Evolutionary conservation across 1,284 basidiomycete species (phyloP).

Genomic region (Leccinum fuscescens): DNA sequence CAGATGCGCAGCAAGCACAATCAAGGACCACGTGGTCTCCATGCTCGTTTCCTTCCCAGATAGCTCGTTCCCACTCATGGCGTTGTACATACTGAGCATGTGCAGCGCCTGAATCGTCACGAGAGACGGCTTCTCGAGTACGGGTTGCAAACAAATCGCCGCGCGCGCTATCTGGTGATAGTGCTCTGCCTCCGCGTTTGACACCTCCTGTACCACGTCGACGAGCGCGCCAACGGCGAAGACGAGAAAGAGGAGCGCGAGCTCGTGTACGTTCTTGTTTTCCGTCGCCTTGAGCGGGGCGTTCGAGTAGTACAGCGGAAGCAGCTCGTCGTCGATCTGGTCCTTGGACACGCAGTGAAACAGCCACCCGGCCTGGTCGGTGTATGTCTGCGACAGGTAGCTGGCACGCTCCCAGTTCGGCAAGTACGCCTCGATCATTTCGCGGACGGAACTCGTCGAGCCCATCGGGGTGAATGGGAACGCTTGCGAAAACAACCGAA

Average conservation of each 20-base stretch:
- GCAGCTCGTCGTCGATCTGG: slow-evolving; percentile 55
- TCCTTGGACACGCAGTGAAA: slow-evolving; percentile 48
- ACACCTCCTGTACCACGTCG: slow-evolving; percentile 39
- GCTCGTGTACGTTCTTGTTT: slow-evolving; percentile 48
- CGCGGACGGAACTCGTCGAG: slow-evolving; percentile 42
- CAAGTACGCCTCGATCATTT: slow-evolving; percentile 50
- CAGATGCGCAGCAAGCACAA: slow-evolving; percentile 53
- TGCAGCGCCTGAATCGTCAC: slow-evolving; percentile 65
- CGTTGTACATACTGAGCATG: slow-evolving; percentile 53
- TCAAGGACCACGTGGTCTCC: slow-evolving; percentile 62
- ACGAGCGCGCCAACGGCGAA: slow-evolving; percentile 61
- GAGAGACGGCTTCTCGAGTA: slow-evolving; percentile 64
- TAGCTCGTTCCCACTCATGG: slow-evolving; percentile 44
- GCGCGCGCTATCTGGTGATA: slow-evolving; percentile 61
- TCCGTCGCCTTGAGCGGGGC: slow-evolving; percentile 24
- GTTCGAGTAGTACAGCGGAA: slow-evolving; percentile 42
- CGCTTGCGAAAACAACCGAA: slow-evolving; percentile 53
- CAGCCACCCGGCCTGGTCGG: slow-evolving; percentile 58
- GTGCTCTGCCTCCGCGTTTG: slow-evolving; percentile 50
- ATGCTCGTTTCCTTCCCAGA: slow-evolving; percentile 43
- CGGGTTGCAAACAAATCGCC: slow-evolving; percentile 57
- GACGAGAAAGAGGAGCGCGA: slow-evolving; percentile 61
- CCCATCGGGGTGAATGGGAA: slow-evolving; percentile 68
- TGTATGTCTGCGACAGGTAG: slow-evolving; percentile 49
- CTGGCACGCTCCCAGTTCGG: slow-evolving; percentile 49